phyloP scores from a whole-genome alignment of 2,329 filamentous ascomycete genomes.

The Scopulariopsis brevicaulis region DNA sequence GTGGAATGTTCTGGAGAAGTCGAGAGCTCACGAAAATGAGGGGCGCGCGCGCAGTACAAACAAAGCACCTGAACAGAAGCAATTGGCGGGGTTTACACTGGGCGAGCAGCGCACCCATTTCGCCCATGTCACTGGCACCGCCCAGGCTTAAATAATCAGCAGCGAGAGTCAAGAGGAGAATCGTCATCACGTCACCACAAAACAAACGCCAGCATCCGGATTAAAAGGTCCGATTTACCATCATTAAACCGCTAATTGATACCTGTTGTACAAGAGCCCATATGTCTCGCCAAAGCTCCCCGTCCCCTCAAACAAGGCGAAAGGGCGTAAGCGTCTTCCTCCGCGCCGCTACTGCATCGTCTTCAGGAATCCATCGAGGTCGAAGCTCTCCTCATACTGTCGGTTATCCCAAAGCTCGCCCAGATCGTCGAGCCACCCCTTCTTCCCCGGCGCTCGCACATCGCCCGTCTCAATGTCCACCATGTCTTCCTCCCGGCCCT shows the following conservation, averaged over 20 bases:
- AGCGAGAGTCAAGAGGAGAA: background rate
- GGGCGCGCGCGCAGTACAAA: background rate
- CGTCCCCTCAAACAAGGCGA: background rate
- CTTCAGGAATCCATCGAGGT: slow-evolving; percentile 88
- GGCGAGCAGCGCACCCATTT: background rate
- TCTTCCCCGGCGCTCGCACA: slow-evolving; percentile 93
- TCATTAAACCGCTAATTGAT: background rate
- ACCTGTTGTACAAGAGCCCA: background rate
- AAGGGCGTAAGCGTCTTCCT: background rate
- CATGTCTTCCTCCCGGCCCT: slow-evolving; percentile 70
- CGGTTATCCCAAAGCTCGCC: slow-evolving; percentile 95
- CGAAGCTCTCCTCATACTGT: slow-evolving; percentile 97
- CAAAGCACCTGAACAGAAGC: background rate
- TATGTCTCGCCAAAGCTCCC: background rate
- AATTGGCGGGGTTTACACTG: background rate
- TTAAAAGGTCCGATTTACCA: background rate
- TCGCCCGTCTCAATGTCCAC: slow-evolving; percentile 89
- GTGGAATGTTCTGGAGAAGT: background rate
- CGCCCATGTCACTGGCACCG: background rate
- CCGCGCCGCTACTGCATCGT: slow-evolving; percentile 63
- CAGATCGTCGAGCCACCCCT: slow-evolving; percentile 87
- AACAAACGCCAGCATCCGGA: background rate
- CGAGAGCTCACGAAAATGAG: background rate
- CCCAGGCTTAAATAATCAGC: background rate
- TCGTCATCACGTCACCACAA: background rate